A percentile compares a stretch with the other conserved stretches of the same genome.
These are phyloP conservation scores for Trichosporon ovoides DNA, from an alignment of 1,284 basidiomycete genomes.

Conservation along the genomic window DNA sequence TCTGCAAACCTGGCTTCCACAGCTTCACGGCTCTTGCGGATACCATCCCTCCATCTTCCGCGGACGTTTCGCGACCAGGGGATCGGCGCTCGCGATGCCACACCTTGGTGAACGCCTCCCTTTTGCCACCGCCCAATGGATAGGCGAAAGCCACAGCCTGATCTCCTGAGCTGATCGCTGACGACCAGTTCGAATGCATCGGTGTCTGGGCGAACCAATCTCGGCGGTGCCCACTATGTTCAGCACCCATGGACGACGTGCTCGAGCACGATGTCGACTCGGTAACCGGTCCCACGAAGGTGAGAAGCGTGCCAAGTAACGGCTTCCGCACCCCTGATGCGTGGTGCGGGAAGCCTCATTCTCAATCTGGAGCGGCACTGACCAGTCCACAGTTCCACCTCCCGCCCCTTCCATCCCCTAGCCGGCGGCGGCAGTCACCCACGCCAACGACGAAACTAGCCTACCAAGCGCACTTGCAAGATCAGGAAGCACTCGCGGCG, in stretches of 20 bases:
- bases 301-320: constrained; percentile 19
- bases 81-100: too few species aligned
- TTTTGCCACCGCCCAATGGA: too few species aligned
- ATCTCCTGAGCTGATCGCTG: neutral
- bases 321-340: neutral
- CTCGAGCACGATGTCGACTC: constrained; percentile 62
- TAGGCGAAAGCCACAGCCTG: too few species aligned
- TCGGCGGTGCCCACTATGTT: constrained; percentile 68
- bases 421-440: constrained; percentile 2
- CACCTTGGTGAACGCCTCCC: too few species aligned
- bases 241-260: constrained; percentile 65
- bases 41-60: neutral
- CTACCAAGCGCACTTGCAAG: neutral
- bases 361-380: constrained; percentile 47
- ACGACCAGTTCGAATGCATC: constrained; percentile 69
- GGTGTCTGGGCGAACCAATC: constrained; percentile 70
- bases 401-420: constrained; percentile 50
- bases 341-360: neutral
- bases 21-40: too few species aligned
- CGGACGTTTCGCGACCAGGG: neutral
- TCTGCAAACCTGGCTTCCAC: too few species aligned
- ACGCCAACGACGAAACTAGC: constrained; percentile 6
- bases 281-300: constrained; percentile 38
- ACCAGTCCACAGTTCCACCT: constrained; percentile 62
- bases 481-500: neutral